phyloP scores from a whole-genome alignment of 2,329 filamentous ascomycete species.

The Orbilia javanica region DNA sequence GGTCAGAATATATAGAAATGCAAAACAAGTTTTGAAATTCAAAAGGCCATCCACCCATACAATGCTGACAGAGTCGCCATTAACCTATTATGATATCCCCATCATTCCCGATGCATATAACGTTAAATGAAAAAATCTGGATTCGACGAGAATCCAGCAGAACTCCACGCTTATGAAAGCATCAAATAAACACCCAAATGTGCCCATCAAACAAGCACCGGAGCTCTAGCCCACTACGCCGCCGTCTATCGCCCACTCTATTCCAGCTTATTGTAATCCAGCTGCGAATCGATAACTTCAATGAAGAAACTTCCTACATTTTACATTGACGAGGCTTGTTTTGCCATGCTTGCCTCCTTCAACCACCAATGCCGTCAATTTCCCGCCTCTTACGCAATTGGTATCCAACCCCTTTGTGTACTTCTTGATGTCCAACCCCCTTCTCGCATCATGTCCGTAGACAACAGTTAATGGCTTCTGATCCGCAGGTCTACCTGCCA shows the following conservation, averaged over 20 bases:
- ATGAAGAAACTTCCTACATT: constrained; percentile 58
- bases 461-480: constrained; percentile 75
- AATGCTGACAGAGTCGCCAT: constrained; percentile 3
- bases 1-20: neutral
- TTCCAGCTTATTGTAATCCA: neutral
- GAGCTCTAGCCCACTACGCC: neutral
- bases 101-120: neutral
- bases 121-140: neutral
- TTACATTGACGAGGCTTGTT: constrained; percentile 59
- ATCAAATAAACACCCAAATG: constrained; percentile 23
- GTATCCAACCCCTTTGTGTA: constrained; percentile 90
- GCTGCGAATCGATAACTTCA: neutral
- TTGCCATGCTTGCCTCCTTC: constrained; percentile 68
- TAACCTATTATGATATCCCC: constrained; percentile 35
- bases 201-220: neutral
- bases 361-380: constrained; percentile 82
- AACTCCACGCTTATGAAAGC: constrained; percentile 47
- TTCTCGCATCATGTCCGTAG: constrained; percentile 87
- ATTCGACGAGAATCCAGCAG: constrained; percentile 17
- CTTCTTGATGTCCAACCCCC: constrained; percentile 74
- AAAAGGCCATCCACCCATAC: neutral
- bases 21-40: constrained; percentile 3
- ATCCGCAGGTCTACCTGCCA: constrained; percentile 1
- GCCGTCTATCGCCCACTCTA: neutral
- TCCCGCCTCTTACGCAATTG: constrained; percentile 80